Conservation (phyloP, 1,139 yeast genomes). For the Sugiyamaella japonica region DNA sequence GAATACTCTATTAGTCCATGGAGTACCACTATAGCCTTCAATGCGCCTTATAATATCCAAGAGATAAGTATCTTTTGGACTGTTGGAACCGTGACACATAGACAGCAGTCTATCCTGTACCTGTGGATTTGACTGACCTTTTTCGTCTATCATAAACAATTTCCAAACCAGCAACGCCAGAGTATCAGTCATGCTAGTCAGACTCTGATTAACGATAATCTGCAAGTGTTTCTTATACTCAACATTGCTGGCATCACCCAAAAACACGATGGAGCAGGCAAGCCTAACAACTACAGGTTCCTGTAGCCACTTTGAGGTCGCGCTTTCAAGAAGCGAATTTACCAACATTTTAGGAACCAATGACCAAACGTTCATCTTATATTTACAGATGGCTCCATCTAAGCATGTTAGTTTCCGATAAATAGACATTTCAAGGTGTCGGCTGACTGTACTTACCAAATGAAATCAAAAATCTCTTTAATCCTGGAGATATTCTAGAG, state of each 20-base stretch:
- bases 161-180: conserved; percentile 32
- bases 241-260: conserved; percentile 44
- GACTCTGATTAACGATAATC: conserved; percentile 53
- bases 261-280: conserved; percentile 43
- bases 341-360: conserved; percentile 51
- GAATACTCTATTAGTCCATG: conserved; percentile 62
- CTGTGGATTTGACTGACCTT: conserved; percentile 48
- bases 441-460: conserved; percentile 20
- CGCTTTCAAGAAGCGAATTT: conserved; percentile 69
- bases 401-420: background rate
- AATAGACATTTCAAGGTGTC: background rate
- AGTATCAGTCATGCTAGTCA: conserved; percentile 16
- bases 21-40: conserved; percentile 51
- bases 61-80: conserved; percentile 62
- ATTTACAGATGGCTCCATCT: conserved; percentile 4
- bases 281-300: conserved; percentile 47
- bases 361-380: conserved; percentile 44
- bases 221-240: conserved; percentile 61
- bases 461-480: conserved; percentile 17
- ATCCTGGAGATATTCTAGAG: conserved; percentile 18
- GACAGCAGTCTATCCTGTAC: conserved; percentile 52
- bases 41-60: conserved; percentile 55
- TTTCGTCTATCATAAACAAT: conserved; percentile 44
- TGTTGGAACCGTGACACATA: conserved; percentile 62
- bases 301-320: conserved; percentile 55